Percentiles rank a stretch among this genome's conserved stretches.
Conservation (phyloP, 1,139 yeast species). For the Debaryomyces fabryi region DNA sequence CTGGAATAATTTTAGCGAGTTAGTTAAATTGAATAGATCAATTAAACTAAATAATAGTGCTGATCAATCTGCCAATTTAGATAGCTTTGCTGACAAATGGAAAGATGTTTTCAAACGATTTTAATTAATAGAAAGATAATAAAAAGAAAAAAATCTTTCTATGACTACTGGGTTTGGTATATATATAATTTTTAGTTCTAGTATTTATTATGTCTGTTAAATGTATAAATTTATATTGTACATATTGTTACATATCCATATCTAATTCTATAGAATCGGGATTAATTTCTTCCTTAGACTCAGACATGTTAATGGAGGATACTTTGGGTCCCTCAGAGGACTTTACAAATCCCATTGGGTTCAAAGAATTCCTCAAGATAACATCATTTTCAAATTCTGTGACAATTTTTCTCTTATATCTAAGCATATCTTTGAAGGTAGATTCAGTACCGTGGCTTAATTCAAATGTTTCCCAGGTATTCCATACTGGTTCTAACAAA, state of each 20-base stretch:
- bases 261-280: constrained; percentile 73
- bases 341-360: constrained; percentile 61
- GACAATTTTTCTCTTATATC: constrained; percentile 50
- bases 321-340: constrained; percentile 21
- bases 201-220: not conserved
- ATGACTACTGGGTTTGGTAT: constrained; percentile 6
- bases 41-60: constrained; percentile 41
- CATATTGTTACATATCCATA: constrained; percentile 36
- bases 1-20: constrained; percentile 43
- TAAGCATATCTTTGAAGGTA: constrained; percentile 74
- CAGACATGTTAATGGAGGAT: constrained; percentile 1
- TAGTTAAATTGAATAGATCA: constrained; percentile 37
- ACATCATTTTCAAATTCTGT: constrained; percentile 38
- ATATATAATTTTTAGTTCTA: not conserved
- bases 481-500: constrained; percentile 48
- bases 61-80: constrained; percentile 38
- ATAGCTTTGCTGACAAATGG: constrained; percentile 46
- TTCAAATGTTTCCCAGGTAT: constrained; percentile 75
- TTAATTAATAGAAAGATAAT: not conserved
- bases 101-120: constrained; percentile 26
- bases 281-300: constrained; percentile 32
- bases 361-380: constrained; percentile 27
- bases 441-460: constrained; percentile 68
- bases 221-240: not conserved
- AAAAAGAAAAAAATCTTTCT: too few species aligned